Evolutionary conservation across 129 eudicot genomes (phyloP).

Genomic region (Solidago caesia): DNA sequence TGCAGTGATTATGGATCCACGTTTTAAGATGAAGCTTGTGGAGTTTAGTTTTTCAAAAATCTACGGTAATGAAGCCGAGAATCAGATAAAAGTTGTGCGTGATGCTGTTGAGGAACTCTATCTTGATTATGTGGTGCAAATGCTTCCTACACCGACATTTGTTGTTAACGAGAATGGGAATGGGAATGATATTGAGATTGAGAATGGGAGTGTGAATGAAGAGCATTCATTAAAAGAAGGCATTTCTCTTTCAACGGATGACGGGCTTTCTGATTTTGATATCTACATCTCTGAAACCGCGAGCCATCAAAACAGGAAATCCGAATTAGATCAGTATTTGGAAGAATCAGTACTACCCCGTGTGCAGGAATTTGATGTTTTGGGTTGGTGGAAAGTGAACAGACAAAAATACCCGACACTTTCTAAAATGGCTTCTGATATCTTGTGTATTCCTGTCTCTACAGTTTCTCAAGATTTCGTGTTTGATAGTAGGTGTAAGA

Average conservation of each 20-base stretch:
- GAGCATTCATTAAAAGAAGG: conserved; percentile 10
- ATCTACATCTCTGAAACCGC: conserved; percentile 61
- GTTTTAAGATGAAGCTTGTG: conserved; percentile 92
- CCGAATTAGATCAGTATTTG: conserved; percentile 78
- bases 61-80: conserved; percentile 64
- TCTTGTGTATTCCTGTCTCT: conserved; percentile 64
- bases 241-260: conserved; percentile 19
- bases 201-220: conserved; percentile 8
- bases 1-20: conserved; percentile 97
- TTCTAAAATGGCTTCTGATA: conserved; percentile 83
- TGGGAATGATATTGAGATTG: not conserved
- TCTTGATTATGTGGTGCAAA: conserved; percentile 54
- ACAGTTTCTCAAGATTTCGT: conserved; percentile 49
- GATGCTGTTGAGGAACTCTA: conserved; percentile 92
- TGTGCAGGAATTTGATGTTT: conserved; percentile 74
- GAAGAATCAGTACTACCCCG: conserved; percentile 76
- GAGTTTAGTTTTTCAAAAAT: conserved; percentile 86
- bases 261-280: conserved; percentile 74
- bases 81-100: conserved; percentile 57
- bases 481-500: conserved; percentile 52
- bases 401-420: conserved; percentile 70
- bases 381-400: conserved; percentile 87
- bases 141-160: conserved; percentile 37
- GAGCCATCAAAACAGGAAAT: conserved; percentile 46
- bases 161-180: conserved; percentile 46